phyloP scores from a whole-genome alignment of 2,329 filamentous ascomycete genomes.

The Rhynchosporium agropyri region DNA sequence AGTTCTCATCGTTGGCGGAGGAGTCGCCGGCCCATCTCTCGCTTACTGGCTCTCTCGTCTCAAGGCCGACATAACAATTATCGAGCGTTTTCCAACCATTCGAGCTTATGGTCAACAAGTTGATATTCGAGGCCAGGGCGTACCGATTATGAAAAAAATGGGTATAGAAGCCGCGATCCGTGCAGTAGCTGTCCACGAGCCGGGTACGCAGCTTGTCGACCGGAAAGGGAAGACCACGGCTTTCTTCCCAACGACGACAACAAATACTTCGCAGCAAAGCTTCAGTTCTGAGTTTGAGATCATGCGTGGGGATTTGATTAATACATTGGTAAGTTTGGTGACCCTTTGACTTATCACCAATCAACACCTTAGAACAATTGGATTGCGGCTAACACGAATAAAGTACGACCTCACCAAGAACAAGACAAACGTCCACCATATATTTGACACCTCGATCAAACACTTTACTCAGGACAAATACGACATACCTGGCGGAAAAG shows the following conservation, averaged over 20 bases:
- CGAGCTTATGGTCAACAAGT: constrained; percentile 55
- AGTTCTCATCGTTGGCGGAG: constrained; percentile 44
- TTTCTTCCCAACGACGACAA: constrained; percentile 45
- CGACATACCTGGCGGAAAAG: constrained; percentile 19
- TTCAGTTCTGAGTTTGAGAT: constrained; percentile 52
- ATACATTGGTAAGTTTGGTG: constrained; percentile 37
- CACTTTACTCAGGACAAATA: constrained; percentile 34
- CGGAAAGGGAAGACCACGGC: constrained; percentile 45
- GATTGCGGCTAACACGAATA: not conserved
- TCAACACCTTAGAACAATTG: too few relatives aligned
- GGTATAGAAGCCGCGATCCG: constrained; percentile 51
- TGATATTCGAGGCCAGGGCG: constrained; percentile 55
- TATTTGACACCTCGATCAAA: constrained; percentile 41
- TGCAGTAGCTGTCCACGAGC: constrained; percentile 48
- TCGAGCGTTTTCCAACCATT: constrained; percentile 48
- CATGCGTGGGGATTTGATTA: constrained; percentile 48
- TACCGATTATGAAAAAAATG: constrained; percentile 55
- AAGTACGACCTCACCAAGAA: constrained; percentile 44
- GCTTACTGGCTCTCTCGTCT: constrained; percentile 53
- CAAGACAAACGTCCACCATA: constrained; percentile 34
- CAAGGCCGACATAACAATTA: constrained; percentile 45
- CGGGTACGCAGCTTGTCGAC: constrained; percentile 51
- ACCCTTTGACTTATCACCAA: too few relatives aligned
- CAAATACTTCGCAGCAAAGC: constrained; percentile 36
- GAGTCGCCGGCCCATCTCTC: constrained; percentile 47